A percentile compares a stretch with the other conserved stretches of the same genome.
Evolutionary conservation across 2,329 filamentous ascomycete genomes (phyloP).

Genomic region (Thermothelomyces thermophilus): DNA sequence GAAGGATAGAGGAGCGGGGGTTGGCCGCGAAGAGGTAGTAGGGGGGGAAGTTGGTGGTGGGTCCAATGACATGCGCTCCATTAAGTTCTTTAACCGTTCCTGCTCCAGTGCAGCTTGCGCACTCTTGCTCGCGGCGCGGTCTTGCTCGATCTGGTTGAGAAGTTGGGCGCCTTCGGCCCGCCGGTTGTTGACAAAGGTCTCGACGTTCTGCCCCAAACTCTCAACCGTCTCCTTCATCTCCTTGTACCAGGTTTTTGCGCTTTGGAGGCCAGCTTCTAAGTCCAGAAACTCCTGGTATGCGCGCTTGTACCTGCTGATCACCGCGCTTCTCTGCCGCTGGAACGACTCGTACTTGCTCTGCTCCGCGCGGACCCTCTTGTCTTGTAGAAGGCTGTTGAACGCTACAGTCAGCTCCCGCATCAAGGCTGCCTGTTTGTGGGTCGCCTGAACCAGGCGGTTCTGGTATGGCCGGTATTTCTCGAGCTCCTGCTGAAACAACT

Average conservation of each 20-base stretch:
- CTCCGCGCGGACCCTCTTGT: conserved; percentile 87
- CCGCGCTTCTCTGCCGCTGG: conserved; percentile 71
- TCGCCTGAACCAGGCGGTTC: conserved; percentile 82
- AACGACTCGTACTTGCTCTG: conserved; percentile 92
- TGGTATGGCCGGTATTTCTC: conserved; percentile 95
- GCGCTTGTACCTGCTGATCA: conserved; percentile 82
- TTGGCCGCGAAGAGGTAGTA: conserved; percentile 31
- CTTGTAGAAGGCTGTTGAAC: conserved; percentile 83
- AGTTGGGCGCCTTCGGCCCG: conserved; percentile 86
- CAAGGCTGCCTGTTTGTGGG: conserved; percentile 87
- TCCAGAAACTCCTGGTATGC: conserved; percentile 91
- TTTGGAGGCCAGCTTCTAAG: conserved; percentile 74
- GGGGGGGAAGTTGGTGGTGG: conserved; percentile 39
- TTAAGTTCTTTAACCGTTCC: conserved; percentile 76
- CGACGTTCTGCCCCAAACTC: conserved; percentile 90
- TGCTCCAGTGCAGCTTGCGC: conserved; percentile 72
- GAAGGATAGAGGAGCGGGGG: conserved; percentile 34
- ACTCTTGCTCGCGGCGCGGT: conserved; percentile 55
- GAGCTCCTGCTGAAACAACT: conserved; percentile 92
- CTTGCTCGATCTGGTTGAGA: conserved; percentile 78
- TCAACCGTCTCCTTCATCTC: conserved; percentile 95
- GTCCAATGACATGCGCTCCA: conserved; percentile 96
- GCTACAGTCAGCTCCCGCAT: conserved; percentile 90
- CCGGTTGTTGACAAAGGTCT: conserved; percentile 92
- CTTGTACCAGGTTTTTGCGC: conserved; percentile 86